A percentile compares a stretch with the other conserved stretches of the same genome.
Evolutionary conservation across 1,139 yeast genomes (phyloP).

Genomic region (Casaregolazyma lundiana): DNA sequence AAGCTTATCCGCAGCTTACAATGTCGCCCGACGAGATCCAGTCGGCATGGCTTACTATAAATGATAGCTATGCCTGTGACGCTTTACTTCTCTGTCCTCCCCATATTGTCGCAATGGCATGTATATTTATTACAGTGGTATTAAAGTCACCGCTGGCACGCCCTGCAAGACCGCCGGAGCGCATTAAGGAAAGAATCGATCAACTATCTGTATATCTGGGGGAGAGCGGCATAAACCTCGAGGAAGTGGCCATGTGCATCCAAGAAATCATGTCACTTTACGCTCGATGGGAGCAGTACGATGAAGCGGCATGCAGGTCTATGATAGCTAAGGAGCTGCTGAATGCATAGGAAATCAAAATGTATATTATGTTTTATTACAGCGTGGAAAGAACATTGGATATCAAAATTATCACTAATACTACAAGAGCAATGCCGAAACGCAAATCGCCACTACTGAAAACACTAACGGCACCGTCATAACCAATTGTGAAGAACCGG

Average conservation of each 20-base stretch:
- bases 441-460: not conserved
- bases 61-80: slow-evolving; percentile 87
- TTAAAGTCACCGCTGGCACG: slow-evolving; percentile 40
- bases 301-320: slow-evolving; percentile 44
- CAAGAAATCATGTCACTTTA: slow-evolving; percentile 78
- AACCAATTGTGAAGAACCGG: not conserved
- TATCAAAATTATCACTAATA: not conserved
- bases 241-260: slow-evolving; percentile 70
- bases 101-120: slow-evolving; percentile 79
- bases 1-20: slow-evolving; percentile 31
- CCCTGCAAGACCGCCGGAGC: slow-evolving; percentile 30
- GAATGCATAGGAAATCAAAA: too few species aligned
- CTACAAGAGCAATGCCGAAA: not conserved
- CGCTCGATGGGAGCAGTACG: slow-evolving; percentile 80
- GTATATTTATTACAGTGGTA: slow-evolving; percentile 70
- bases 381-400: too few species aligned
- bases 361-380: too few species aligned
- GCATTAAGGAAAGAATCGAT: slow-evolving; percentile 35
- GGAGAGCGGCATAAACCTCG: slow-evolving; percentile 69
- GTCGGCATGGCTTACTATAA: slow-evolving; percentile 82
- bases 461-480: not conserved
- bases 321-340: slow-evolving; percentile 18
- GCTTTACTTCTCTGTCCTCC: slow-evolving; percentile 81
- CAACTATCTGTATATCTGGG: slow-evolving; percentile 63
- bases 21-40: slow-evolving; percentile 70